Evolutionary conservation across 2,329 filamentous ascomycete species (phyloP), one percentile per base, ranked within the genome.

Genomic region (Colletotrichum scovillei): DNA sequence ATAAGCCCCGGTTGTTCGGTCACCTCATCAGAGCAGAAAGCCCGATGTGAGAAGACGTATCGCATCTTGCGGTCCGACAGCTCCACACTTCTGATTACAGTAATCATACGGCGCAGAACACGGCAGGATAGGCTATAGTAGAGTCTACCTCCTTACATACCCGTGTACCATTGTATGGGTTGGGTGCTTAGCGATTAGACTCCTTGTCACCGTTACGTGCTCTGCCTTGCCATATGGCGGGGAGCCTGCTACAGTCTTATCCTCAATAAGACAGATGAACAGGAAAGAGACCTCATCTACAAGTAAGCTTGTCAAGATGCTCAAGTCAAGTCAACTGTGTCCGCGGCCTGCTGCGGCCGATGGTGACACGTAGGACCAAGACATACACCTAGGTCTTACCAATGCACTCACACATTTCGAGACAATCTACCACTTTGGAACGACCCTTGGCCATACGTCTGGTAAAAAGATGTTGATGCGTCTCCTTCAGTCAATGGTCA

Each of bases 41-140:
- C 12, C 26, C 19, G 57, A 68, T 52, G 68, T 68, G 65, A 53
- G 30, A 46, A 19, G 65, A 73, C 55, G 60, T 60, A 70, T 66
- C 71, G 67, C 56, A 66, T 70, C 49, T 53, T 28, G 28, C 38
- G 46, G 49, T 62, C 19, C 60, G 56, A 57, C 67, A 53, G 71
- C 71, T 57, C 71, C 71, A 73, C 71, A 42, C 55, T 52, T 46
- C 62, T 73, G 62, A 73, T 73, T 73, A 38, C 62, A 24, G 65
- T 73, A 62, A 73, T 73, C 53, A 71, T 56, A 73, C 55, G 60
- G 42, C 22, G 56, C 46, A 57, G 35, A 49, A 62, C 35, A 59
- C 62, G 67, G 38, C 38, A 42, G 38, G 38, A 42, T 42, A 42
- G 16, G 38, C 6, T 42, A 19, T 42, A 42, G 16, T 14, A 42